These are phyloP conservation scores for Mortierella sp. DNA, from an alignment of 371 early-diverging fungal species.

Conservation along the genomic window DNA sequence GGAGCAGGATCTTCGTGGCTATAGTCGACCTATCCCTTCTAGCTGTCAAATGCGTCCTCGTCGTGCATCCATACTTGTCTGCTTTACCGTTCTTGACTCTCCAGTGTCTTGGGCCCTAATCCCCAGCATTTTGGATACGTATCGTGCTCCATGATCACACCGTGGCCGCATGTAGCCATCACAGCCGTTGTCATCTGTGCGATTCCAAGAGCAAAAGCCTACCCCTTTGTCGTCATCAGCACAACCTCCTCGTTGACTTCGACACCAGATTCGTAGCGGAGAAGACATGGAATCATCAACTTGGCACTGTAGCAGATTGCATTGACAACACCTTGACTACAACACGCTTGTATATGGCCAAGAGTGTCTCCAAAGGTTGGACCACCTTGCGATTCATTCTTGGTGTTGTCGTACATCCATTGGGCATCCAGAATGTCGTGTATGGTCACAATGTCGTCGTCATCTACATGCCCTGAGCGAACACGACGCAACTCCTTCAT, in stretches of 20 bases:
- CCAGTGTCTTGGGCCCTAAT: slow-evolving; percentile 92
- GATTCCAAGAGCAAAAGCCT: slow-evolving; percentile 98
- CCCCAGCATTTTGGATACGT: slow-evolving; percentile 99
- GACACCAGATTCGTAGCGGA: slow-evolving; percentile 97
- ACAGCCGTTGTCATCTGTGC: slow-evolving; percentile 98
- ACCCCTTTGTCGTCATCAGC: slow-evolving; percentile 99
- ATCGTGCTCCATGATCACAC: slow-evolving; percentile 99
- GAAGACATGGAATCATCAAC: slow-evolving; percentile 97
- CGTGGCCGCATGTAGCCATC: slow-evolving; percentile 93
- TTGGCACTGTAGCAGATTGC: slow-evolving; percentile 99
- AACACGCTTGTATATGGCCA: slow-evolving; percentile 96
- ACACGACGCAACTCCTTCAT: slow-evolving; percentile 99
- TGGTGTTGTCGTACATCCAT: slow-evolving; percentile 96
- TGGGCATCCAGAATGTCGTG: slow-evolving; percentile 99
- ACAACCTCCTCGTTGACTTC: slow-evolving; percentile 97
- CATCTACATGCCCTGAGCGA: slow-evolving; percentile 96
- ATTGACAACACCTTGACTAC: slow-evolving; percentile 99
- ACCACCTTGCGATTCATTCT: slow-evolving; percentile 97
- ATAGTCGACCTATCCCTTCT: slow-evolving; percentile 75
- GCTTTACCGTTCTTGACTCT: slow-evolving; percentile 97
- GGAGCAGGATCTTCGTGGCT: slow-evolving; percentile 54
- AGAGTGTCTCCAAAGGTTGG: slow-evolving; percentile 96
- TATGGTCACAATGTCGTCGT: slow-evolving; percentile 97
- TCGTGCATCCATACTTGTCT: slow-evolving; percentile 93
- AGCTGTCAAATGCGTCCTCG: slow-evolving; percentile 80